Conservation (phyloP, 2,329 filamentous ascomycete species). For the Fusarium acutatum region DNA sequence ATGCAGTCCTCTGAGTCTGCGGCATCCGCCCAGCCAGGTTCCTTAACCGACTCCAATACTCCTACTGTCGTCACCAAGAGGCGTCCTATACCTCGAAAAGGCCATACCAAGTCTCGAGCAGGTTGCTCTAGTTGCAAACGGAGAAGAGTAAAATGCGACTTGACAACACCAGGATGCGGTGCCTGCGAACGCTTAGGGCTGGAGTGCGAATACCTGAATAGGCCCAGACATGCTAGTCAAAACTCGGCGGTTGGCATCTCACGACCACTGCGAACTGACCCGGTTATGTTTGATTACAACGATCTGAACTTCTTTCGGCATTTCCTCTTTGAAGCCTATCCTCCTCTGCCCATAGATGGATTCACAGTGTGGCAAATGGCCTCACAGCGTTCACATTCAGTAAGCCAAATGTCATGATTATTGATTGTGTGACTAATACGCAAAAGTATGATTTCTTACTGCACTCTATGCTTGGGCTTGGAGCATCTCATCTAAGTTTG, state of each 20-base stretch:
- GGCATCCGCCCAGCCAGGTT: neutral
- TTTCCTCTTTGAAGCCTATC: conserved; percentile 57
- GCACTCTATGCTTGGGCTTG: conserved; percentile 53
- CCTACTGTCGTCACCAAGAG: conserved; percentile 27
- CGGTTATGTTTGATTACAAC: conserved; percentile 48
- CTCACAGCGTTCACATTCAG: conserved; percentile 49
- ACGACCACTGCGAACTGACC: conserved; percentile 30
- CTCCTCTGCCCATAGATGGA: conserved; percentile 49
- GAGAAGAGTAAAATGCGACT: conserved; percentile 57
- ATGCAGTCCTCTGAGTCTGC: neutral
- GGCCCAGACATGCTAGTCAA: neutral
- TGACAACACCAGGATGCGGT: conserved; percentile 47
- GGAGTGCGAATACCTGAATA: conserved; percentile 46
- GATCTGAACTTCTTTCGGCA: conserved; percentile 64
- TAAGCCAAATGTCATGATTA: conserved; percentile 21
- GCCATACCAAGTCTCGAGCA: conserved; percentile 47
- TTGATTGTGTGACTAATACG: neutral
- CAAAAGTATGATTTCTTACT: conserved; percentile 51
- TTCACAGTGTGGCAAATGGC: conserved; percentile 49
- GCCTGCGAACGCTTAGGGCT: conserved; percentile 49
- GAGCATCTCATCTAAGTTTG: conserved; percentile 50
- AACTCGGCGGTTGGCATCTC: neutral
- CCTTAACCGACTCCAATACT: neutral
- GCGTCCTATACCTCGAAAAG: conserved; percentile 46
- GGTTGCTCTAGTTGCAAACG: conserved; percentile 47